Percentiles rank a stretch among this genome's conserved stretches.
Evolutionary conservation across 2,329 filamentous ascomycete species (phyloP).

Genomic region (Fusarium luffae): DNA sequence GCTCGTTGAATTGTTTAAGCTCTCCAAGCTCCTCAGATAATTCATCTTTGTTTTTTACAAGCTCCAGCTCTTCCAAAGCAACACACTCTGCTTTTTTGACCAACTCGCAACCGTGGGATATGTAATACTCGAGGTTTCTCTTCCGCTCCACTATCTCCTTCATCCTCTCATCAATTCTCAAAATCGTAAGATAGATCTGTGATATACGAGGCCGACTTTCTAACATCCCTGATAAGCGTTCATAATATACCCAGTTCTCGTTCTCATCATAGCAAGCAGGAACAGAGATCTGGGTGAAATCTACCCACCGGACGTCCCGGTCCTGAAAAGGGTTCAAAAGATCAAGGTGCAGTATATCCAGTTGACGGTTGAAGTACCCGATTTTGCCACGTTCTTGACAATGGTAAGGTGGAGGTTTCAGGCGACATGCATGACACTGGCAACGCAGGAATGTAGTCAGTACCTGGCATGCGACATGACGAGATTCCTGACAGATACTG

Average conservation of each 20-base stretch:
- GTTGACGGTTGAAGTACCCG: not conserved
- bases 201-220: not conserved
- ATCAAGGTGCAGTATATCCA: not conserved
- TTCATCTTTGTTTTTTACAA: not conserved
- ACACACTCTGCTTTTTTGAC: not conserved
- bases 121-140: no score
- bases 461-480: fast-evolving
- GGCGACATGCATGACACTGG: not conserved
- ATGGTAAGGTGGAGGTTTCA: no score
- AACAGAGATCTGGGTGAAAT: not conserved
- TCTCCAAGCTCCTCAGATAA: not conserved
- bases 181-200: not conserved
- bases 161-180: not conserved
- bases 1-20: fast-evolving
- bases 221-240: not conserved
- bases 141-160: not conserved
- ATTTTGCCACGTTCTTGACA: not conserved
- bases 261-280: fast-evolving
- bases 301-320: not conserved
- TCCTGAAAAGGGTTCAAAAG: fast-evolving
- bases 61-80: not conserved
- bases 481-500: not conserved
- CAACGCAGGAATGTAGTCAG: not conserved
- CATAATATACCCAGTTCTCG: not conserved
- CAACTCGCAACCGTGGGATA: no score